phyloP scores from a whole-genome alignment of 768 basidiomycete species.

The Tylopilus sp. region DNA sequence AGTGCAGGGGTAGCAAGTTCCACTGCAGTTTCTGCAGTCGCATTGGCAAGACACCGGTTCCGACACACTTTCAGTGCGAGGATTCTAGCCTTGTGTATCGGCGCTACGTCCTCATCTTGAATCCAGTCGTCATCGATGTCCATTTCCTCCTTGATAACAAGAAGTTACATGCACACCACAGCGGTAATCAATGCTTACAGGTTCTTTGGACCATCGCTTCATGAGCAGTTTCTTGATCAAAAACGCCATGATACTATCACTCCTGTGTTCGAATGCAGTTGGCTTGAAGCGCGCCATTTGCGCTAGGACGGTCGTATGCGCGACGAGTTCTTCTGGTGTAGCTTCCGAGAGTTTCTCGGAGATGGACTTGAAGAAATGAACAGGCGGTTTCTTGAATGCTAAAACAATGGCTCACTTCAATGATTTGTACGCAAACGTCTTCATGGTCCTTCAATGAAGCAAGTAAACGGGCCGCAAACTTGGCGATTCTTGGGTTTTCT shows the following conservation, averaged over 20 bases:
- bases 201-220: constrained; percentile 44
- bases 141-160: constrained; percentile 47
- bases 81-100: constrained; percentile 65
- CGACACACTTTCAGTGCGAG: constrained; percentile 77
- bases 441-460: constrained; percentile 54
- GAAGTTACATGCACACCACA: neutral
- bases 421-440: constrained; percentile 47
- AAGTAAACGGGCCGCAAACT: constrained; percentile 80
- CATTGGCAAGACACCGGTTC: constrained; percentile 74
- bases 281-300: constrained; percentile 70
- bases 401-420: constrained; percentile 50
- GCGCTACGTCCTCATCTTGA: constrained; percentile 58
- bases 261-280: constrained; percentile 73
- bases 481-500: constrained; percentile 64
- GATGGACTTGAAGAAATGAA: constrained; percentile 47
- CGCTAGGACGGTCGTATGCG: constrained; percentile 67
- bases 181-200: constrained; percentile 36
- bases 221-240: constrained; percentile 69
- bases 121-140: constrained; percentile 72
- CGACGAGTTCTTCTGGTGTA: constrained; percentile 50
- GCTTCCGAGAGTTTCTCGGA: constrained; percentile 46
- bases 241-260: constrained; percentile 70
- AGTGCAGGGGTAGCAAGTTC: constrained; percentile 74
- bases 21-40: constrained; percentile 50
- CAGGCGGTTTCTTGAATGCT: neutral